phyloP scores from a whole-genome alignment of 2,329 filamentous ascomycete genomes.

The Polychaeton citri region DNA sequence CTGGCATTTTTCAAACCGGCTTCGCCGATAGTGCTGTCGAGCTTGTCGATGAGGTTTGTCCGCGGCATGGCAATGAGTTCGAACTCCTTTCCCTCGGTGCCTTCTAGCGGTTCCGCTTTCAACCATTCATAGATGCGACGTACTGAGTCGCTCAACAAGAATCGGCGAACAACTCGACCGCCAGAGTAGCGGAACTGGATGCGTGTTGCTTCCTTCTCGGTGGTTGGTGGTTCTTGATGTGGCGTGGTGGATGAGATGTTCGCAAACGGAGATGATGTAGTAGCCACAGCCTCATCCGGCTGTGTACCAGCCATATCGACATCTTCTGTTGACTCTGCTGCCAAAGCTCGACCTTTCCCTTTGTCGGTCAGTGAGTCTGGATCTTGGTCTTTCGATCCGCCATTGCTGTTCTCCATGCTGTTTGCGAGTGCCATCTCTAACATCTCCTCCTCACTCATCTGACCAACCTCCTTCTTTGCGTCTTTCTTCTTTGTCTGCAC shows the following conservation, averaged over 20 bases:
- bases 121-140: conserved; percentile 89
- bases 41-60: conserved; percentile 58
- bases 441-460: conserved; percentile 97
- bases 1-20: conserved; percentile 84
- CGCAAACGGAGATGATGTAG: conserved; percentile 38
- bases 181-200: conserved; percentile 86
- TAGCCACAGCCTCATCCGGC: conserved; percentile 21
- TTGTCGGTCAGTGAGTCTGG: conserved; percentile 74
- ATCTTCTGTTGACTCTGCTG: conserved; percentile 6
- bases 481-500: conserved; percentile 68
- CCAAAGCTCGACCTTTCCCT: conserved; percentile 1
- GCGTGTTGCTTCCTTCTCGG: conserved; percentile 56
- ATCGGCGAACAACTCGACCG: conserved; percentile 78
- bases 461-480: conserved; percentile 55
- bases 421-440: conserved; percentile 85
- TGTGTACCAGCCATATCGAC: conserved; percentile 15
- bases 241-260: conserved; percentile 58
- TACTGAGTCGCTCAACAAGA: conserved; percentile 62
- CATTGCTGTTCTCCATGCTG: conserved; percentile 52
- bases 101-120: conserved; percentile 73
- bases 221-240: conserved; percentile 60
- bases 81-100: conserved; percentile 65
- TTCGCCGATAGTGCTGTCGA: conserved; percentile 61
- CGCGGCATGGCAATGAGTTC: conserved; percentile 80
- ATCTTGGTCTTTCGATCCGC: conserved; percentile 50